Evolutionary conservation across 495 filamentous ascomycete genomes (phyloP), one percentile per base, ranked within the genome.

Genomic region (Penicillium desertorum): DNA sequence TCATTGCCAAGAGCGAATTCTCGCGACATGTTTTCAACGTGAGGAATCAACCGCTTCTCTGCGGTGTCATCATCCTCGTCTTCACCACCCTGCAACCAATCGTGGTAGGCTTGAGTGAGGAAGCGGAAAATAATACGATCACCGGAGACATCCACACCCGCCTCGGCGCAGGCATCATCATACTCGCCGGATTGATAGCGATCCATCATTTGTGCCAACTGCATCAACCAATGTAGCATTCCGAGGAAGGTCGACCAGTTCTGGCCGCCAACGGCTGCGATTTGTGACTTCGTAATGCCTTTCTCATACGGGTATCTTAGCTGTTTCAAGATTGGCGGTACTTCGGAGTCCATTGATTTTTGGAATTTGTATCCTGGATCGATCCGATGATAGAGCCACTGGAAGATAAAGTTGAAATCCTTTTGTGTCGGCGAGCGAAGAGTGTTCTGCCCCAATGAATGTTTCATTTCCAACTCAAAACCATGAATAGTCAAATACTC

Each of bases 201-300:
- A 53, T 98, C 91, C 73, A 96, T 86, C 85, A 96, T 96, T 51
- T 88, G 82, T 12, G 91, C 90, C 45, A 98, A 76, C 71, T 97
- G 92, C 92, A 99, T 95, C 84, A 99, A 88, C 94, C 94, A 99
- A 72, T 99, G 93, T 46, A 99, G 79, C 73, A 98, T 79, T 0
- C 91, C 95, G 23, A 99, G 76, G 67, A 98, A 96, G 0, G 89
- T 90, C 27, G 88, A 86, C 94, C 94, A 99, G 64, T 96, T 97
- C 67, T 93, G 90, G 10, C 91, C 92, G 51, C 94, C 94, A 5
- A 98, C 95, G 1, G 95, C 93, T 1, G 90, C 82, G 48, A 98
- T 91, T 66, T 96, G 91, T 27, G 88, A 93, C 67, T 97, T 98
- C 46, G 91, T 95, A 66, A 98, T 97, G 64, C 83, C 88, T 67